Percentiles rank a stretch among this genome's conserved stretches.
phyloP scores from a whole-genome alignment of 306 rosid species.

The Vachellia collinsii region DNA sequence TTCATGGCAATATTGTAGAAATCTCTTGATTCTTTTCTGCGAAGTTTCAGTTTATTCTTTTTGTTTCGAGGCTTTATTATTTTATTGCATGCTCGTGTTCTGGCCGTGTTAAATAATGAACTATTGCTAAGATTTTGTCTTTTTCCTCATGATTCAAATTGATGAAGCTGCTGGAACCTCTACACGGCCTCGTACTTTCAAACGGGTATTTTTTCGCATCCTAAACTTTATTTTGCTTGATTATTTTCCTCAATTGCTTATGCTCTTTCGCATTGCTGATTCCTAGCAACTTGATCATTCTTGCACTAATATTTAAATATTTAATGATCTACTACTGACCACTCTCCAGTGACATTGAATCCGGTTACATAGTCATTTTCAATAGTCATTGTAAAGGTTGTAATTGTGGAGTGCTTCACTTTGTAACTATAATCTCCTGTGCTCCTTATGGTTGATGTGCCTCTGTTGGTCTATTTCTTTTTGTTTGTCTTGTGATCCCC shows the following conservation, averaged over 20 bases:
- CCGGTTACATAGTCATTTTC: neutral
- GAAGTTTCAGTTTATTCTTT: neutral
- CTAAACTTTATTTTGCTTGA: neutral
- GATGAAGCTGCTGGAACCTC: constrained; percentile 46
- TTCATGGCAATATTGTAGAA: neutral
- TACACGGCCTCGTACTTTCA: constrained; percentile 43
- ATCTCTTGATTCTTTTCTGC: neutral
- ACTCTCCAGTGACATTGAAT: neutral
- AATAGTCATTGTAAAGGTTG: neutral
- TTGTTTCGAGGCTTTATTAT: constrained; percentile 8
- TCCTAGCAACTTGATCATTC: neutral
- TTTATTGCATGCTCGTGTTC: neutral
- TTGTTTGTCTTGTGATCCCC: constrained; percentile 1
- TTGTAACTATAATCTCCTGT: neutral
- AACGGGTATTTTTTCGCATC: constrained; percentile 32
- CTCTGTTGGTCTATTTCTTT: neutral
- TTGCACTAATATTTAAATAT: neutral
- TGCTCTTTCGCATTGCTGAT: neutral
- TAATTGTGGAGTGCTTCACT: neutral
- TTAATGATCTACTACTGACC: neutral
- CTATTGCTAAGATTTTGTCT: neutral
- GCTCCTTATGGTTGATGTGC: neutral
- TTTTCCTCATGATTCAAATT: neutral
- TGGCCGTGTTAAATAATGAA: neutral
- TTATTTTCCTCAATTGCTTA: constrained; percentile 4